These are phyloP conservation scores for Candida corydali DNA, from an alignment of 805 yeast genomes.

Conservation along the genomic window DNA sequence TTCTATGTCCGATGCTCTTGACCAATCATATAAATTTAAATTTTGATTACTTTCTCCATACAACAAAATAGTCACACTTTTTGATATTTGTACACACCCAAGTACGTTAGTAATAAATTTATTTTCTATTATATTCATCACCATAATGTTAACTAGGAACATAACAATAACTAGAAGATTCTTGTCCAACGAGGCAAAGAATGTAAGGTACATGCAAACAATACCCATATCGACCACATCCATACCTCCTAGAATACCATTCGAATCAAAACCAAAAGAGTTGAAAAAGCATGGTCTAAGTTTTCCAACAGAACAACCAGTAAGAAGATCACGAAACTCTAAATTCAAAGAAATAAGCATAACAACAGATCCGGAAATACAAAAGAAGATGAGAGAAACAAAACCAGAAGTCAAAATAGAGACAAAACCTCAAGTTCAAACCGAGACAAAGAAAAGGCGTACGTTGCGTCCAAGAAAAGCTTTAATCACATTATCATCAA, in stretches of 20 bases:
- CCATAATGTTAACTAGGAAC: slow-evolving; percentile 4
- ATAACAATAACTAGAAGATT: slow-evolving; percentile 5
- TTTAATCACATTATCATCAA: slow-evolving; percentile 72
- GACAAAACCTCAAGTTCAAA: slow-evolving; percentile 5
- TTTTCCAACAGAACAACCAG: slow-evolving; percentile 13
- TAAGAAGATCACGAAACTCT: slow-evolving; percentile 31
- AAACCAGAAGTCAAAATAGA: slow-evolving; percentile 1
- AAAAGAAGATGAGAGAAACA: slow-evolving; percentile 6
- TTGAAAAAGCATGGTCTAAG: slow-evolving; percentile 31
- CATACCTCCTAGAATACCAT: slow-evolving; percentile 4
- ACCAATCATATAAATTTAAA: slow-evolving; percentile 1
- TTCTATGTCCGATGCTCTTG: neutral
- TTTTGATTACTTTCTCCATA: slow-evolving; percentile 5
- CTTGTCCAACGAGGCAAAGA: slow-evolving; percentile 6
- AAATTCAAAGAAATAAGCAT: slow-evolving; percentile 13
- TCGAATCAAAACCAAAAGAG: slow-evolving; percentile 12
- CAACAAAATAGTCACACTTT: slow-evolving; percentile 2
- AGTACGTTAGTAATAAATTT: neutral
- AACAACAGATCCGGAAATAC: slow-evolving; percentile 7
- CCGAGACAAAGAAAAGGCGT: slow-evolving; percentile 36
- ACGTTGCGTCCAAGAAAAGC: slow-evolving; percentile 84
- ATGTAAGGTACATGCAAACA: slow-evolving; percentile 30
- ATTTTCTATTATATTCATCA: neutral
- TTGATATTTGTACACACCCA: neutral
- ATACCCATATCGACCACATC: slow-evolving; percentile 20